Evolutionary conservation across 345 rosid genomes (phyloP).

Genomic region (Syzygium oleosum): DNA sequence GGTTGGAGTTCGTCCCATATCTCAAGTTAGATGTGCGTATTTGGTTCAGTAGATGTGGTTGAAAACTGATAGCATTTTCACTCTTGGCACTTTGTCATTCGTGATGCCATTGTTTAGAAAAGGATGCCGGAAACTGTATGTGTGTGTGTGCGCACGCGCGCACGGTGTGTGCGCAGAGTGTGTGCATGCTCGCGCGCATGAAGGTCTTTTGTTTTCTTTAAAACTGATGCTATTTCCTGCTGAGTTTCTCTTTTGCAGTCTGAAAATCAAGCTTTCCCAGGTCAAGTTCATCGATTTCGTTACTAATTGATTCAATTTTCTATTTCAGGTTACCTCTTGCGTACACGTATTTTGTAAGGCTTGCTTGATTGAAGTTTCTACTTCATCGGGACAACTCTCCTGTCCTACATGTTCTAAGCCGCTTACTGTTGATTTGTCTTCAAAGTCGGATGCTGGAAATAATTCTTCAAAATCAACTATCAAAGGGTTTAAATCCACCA

Average conservation of each 20-base stretch:
- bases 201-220: not conserved
- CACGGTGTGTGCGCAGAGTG: not conserved
- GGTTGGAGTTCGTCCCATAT: not conserved
- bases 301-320: not conserved
- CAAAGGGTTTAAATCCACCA: conserved; percentile 72
- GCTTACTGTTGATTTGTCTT: conserved; percentile 72
- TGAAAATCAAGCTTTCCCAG: not conserved
- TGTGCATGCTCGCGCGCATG: not conserved
- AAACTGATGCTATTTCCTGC: not conserved
- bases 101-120: not conserved
- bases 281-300: not conserved
- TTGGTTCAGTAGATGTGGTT: not conserved
- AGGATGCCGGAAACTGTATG: not conserved
- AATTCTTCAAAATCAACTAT: conserved; percentile 44
- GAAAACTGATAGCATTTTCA: not conserved
- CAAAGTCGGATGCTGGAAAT: conserved; percentile 34
- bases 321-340: conserved; percentile 72
- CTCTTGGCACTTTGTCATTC: not conserved
- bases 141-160: not conserved
- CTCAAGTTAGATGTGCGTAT: not conserved
- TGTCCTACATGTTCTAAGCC: conserved; percentile 79
- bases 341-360: conserved; percentile 81
- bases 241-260: not conserved
- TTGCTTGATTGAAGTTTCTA: conserved; percentile 68
- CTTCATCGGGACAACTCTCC: conserved; percentile 50